Evolutionary conservation across 2,329 filamentous ascomycete species (phyloP).

Genomic region (Trematosphaeria pertusa): DNA sequence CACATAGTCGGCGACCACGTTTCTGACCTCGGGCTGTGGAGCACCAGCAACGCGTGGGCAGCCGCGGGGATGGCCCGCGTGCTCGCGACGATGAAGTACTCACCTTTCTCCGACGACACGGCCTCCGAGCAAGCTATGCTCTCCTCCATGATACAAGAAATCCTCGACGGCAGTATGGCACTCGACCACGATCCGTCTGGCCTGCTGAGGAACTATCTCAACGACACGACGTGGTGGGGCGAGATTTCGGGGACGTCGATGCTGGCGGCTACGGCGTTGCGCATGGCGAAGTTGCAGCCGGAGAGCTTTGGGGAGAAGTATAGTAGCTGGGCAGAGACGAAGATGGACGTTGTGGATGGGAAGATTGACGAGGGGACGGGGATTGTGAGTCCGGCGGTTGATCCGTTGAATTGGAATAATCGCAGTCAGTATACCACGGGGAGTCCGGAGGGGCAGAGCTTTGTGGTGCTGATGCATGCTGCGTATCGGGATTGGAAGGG

Average conservation of each 20-base stretch:
- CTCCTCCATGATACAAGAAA: conserved; percentile 43
- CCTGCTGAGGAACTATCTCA: conserved; percentile 57
- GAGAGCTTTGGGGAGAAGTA: conserved; percentile 45
- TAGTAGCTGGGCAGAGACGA: conserved; percentile 52
- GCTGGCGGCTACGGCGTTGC: conserved; percentile 54
- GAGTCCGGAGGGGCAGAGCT: conserved; percentile 54
- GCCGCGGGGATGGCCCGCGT: conserved; percentile 57
- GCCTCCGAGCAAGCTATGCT: conserved; percentile 31
- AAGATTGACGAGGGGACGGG: conserved; percentile 47
- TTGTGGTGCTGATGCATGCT: conserved; percentile 52
- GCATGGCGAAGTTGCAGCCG: conserved; percentile 54
- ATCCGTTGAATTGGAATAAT: conserved; percentile 50
- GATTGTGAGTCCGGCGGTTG: conserved; percentile 50
- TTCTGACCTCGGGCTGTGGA: conserved; percentile 52
- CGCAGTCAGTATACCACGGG: conserved; percentile 30
- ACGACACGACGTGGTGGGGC: conserved; percentile 53
- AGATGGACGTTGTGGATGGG: conserved; percentile 45
- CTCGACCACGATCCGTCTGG: conserved; percentile 45
- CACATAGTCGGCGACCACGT: conserved; percentile 52
- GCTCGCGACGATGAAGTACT: conserved; percentile 51
- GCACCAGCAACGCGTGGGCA: conserved; percentile 59
- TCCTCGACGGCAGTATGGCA: conserved; percentile 46
- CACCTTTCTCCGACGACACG: conserved; percentile 20
- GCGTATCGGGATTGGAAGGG: conserved; percentile 51
- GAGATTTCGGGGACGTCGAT: conserved; percentile 59